These are phyloP conservation scores for Xylaria sp. DNA, from an alignment of 495 filamentous ascomycete genomes.

Conservation along the genomic window DNA sequence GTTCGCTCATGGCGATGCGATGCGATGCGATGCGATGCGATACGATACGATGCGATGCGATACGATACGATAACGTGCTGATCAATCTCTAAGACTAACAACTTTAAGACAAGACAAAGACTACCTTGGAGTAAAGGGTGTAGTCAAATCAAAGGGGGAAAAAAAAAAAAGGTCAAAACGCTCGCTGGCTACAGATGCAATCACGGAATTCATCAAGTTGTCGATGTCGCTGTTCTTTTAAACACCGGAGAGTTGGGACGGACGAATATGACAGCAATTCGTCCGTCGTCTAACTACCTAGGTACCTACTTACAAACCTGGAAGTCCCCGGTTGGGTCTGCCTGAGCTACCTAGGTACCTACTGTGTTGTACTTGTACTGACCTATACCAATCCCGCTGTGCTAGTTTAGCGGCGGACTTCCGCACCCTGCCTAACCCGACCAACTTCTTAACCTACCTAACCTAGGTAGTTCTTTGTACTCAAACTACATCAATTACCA, in stretches of 20 bases:
- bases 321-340: slow-evolving; percentile 5
- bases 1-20: slow-evolving; percentile 30
- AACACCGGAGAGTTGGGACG: not conserved
- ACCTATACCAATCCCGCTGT: not conserved
- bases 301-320: not conserved
- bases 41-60: too few relatives aligned
- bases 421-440: not conserved
- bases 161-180: not conserved
- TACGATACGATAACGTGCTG: not conserved
- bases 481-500: not conserved
- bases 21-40: too few relatives aligned
- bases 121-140: not conserved
- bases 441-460: too few relatives aligned
- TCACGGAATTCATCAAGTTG: not conserved
- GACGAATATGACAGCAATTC: slow-evolving; percentile 5
- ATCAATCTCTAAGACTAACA: too few relatives aligned
- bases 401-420: slow-evolving; percentile 10
- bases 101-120: too few relatives aligned
- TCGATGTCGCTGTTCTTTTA: not conserved
- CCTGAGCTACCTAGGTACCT: not conserved
- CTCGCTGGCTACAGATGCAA: slow-evolving; percentile 13
- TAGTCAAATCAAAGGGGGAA: not conserved
- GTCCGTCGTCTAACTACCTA: slow-evolving; percentile 14
- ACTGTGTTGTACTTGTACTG: too few relatives aligned
- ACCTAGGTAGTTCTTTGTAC: too few relatives aligned